phyloP scores from a whole-genome alignment of 129 eudicot species.

The Sambucus nigra region DNA sequence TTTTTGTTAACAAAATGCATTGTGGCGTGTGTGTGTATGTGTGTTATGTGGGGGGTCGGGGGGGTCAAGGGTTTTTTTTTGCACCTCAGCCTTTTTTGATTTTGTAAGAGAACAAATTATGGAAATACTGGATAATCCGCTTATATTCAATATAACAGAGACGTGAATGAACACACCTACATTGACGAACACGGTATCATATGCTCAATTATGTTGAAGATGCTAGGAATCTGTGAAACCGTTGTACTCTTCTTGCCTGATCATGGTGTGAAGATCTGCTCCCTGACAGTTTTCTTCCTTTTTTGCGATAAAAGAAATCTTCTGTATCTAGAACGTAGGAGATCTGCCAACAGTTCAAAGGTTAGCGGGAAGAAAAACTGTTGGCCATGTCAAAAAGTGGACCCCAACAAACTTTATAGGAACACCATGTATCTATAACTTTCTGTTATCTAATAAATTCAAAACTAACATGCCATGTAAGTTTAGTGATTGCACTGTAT shows the following conservation, averaged over 20 bases:
- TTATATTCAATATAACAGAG: no score
- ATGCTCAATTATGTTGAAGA: constrained; percentile 15
- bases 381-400: neutral
- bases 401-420: no score
- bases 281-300: constrained; percentile 21
- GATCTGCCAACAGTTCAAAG: constrained; percentile 48
- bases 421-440: no score
- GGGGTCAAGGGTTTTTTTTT: no score
- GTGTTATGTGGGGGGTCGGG: no score
- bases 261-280: constrained; percentile 8
- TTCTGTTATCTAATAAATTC: no score
- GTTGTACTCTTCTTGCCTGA: constrained; percentile 42
- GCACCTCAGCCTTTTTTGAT: no score
- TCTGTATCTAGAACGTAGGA: constrained; percentile 93
- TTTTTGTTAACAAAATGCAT: no score
- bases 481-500: no score
- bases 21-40: no score
- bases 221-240: constrained; percentile 53
- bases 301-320: constrained; percentile 59
- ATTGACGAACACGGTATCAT: constrained; percentile 6
- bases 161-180: constrained; percentile 1
- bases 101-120: no score
- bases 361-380: constrained; percentile 9
- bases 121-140: neutral
- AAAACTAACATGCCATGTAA: no score